Evolutionary conservation across 106 monocot genomes (phyloP).

Genomic region (Dactylorhiza incarnata): DNA sequence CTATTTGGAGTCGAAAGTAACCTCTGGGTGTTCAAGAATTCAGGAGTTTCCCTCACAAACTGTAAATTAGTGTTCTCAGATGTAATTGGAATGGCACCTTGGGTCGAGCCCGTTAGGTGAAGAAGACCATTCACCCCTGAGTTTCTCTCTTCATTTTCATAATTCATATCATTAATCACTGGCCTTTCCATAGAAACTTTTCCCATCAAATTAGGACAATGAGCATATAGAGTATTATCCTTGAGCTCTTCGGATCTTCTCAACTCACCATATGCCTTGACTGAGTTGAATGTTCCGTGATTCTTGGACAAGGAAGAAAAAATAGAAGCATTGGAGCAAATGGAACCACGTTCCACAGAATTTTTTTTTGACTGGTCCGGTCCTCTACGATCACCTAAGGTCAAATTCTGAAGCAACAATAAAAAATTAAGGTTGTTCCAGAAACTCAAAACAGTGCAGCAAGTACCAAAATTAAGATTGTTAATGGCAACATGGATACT

Average conservation of each 20-base stretch:
- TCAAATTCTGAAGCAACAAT: constrained; percentile 38
- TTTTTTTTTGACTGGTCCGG: constrained; percentile 44
- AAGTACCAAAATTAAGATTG: neutral
- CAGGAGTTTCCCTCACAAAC: constrained; percentile 14
- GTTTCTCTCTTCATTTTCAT: constrained; percentile 14
- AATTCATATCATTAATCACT: constrained; percentile 6
- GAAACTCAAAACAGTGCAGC: neutral
- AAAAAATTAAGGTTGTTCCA: constrained; percentile 11
- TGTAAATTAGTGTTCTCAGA: constrained; percentile 16
- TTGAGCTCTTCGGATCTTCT: constrained; percentile 21
- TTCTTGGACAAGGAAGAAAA: constrained; percentile 8
- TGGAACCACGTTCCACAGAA: constrained; percentile 7
- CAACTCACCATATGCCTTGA: constrained; percentile 19
- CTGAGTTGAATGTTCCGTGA: constrained; percentile 10
- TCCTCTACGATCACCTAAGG: constrained; percentile 37
- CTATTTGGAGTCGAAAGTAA: constrained; percentile 7
- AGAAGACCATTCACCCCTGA: constrained; percentile 10
- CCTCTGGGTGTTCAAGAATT: constrained; percentile 6
- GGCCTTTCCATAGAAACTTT: constrained; percentile 15
- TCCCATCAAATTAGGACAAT: constrained; percentile 7
- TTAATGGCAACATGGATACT: neutral
- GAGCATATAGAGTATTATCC: constrained; percentile 10
- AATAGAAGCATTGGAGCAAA: constrained; percentile 22
- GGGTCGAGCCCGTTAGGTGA: constrained; percentile 5
- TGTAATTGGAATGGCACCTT: constrained; percentile 9